Percentiles rank a stretch among this genome's conserved stretches.
phyloP scores from a whole-genome alignment of 2,329 filamentous ascomycete genomes.

The Fusarium liriodendri region DNA sequence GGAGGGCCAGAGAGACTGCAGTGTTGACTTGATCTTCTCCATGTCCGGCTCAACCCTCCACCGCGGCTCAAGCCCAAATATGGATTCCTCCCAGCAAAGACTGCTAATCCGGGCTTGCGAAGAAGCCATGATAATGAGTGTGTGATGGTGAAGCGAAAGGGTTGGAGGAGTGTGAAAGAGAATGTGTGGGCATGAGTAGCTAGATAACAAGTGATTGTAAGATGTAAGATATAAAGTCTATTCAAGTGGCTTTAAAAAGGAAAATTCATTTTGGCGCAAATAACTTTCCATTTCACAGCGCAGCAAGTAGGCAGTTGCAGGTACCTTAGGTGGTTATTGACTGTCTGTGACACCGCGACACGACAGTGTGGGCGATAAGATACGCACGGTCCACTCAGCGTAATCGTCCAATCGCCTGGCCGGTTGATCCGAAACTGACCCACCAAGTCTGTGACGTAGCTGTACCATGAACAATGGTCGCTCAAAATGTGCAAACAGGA shows the following conservation, averaged over 20 bases:
- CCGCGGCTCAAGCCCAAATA: slow-evolving; percentile 19
- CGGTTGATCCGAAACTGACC: neutral
- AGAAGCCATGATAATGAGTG: slow-evolving; percentile 35
- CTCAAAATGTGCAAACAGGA: neutral
- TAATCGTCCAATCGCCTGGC: neutral
- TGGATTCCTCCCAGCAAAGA: slow-evolving; percentile 20
- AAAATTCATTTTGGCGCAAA: neutral
- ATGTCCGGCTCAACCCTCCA: slow-evolving; percentile 26
- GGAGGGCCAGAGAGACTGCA: neutral
- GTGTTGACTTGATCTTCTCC: neutral
- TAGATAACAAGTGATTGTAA: neutral
- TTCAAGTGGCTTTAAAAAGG: neutral
- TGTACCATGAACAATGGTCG: neutral
- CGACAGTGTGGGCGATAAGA: too few species aligned
- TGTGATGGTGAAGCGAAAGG: neutral
- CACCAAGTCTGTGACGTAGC: neutral
- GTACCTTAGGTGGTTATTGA: neutral
- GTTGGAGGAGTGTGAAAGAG: neutral
- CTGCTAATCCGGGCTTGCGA: neutral
- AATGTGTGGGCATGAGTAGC: neutral
- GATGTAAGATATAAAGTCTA: neutral
- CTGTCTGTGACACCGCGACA: neutral
- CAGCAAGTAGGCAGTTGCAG: too few species aligned
- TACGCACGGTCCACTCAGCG: too few species aligned
- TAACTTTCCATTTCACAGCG: neutral